These are phyloP conservation scores for Scutellaria minor DNA, from an alignment of 257 asterid genomes.

Conservation along the genomic window DNA sequence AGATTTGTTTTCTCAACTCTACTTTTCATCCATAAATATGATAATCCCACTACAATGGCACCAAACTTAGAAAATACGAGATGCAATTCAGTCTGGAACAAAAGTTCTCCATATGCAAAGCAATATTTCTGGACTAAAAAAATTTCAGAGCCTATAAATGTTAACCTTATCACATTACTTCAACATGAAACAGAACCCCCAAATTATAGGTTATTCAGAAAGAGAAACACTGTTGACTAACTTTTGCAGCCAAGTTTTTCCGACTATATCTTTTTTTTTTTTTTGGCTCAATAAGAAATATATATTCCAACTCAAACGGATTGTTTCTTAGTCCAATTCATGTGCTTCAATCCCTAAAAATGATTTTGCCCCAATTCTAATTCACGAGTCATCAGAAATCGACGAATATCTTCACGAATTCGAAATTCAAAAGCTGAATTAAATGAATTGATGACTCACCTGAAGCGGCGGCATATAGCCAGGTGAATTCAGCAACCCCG, in stretches of 20 bases:
- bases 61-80: neutral
- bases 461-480: conserved; percentile 81
- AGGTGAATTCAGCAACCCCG: conserved; percentile 80
- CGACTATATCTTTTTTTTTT: neutral
- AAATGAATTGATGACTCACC: conserved; percentile 41
- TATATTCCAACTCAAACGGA: neutral
- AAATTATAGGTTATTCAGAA: neutral
- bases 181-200: neutral
- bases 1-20: neutral
- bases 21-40: neutral
- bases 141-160: neutral
- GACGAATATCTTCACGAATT: neutral
- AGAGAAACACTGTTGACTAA: neutral
- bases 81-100: too few species aligned
- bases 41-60: neutral
- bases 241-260: neutral
- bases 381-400: neutral
- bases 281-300: neutral
- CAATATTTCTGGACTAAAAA: neutral
- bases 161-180: neutral
- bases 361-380: neutral
- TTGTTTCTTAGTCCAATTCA: neutral
- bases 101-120: neutral
- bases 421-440: conserved; percentile 3
- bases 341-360: neutral